Conservation (phyloP, 1,284 basidiomycete species). For the Caloboletus firmus region DNA sequence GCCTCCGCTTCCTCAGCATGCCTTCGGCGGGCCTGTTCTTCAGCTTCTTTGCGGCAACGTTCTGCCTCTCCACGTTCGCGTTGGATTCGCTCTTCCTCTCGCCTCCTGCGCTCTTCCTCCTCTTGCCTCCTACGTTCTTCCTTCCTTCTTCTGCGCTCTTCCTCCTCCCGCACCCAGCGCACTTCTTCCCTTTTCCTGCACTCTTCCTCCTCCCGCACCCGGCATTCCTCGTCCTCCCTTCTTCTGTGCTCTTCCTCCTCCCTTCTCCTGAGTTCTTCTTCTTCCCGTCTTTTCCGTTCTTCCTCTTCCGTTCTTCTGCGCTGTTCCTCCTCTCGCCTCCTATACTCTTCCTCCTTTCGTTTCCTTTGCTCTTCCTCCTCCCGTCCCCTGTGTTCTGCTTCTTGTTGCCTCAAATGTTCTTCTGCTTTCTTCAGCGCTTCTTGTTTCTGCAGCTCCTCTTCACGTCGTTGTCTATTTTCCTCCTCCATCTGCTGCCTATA, state of each 20-base stretch:
- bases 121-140: conserved; percentile 24
- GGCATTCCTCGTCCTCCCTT: conserved; percentile 28
- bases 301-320: conserved; percentile 17
- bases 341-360: conserved; percentile 7
- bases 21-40: conserved; percentile 14
- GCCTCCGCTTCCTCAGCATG: conserved; percentile 29
- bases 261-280: not conserved
- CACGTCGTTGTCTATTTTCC: conserved; percentile 8
- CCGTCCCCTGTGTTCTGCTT: not conserved
- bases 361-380: conserved; percentile 13
- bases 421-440: conserved; percentile 9
- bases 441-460: conserved; percentile 12
- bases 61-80: conserved; percentile 24
- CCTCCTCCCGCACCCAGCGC: conserved; percentile 23
- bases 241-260: conserved; percentile 12
- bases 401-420: conserved; percentile 3
- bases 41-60: conserved; percentile 14
- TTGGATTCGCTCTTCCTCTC: conserved; percentile 20
- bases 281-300: not conserved
- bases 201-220: conserved; percentile 3
- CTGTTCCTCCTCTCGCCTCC: conserved; percentile 8
- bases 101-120: conserved; percentile 19
- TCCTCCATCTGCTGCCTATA: conserved; percentile 10
- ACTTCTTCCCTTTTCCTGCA: conserved; percentile 8
- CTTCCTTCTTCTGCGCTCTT: conserved; percentile 16